Conservation (phyloP, 2,329 filamentous ascomycete species). For the Metarhizium humberi region DNA sequence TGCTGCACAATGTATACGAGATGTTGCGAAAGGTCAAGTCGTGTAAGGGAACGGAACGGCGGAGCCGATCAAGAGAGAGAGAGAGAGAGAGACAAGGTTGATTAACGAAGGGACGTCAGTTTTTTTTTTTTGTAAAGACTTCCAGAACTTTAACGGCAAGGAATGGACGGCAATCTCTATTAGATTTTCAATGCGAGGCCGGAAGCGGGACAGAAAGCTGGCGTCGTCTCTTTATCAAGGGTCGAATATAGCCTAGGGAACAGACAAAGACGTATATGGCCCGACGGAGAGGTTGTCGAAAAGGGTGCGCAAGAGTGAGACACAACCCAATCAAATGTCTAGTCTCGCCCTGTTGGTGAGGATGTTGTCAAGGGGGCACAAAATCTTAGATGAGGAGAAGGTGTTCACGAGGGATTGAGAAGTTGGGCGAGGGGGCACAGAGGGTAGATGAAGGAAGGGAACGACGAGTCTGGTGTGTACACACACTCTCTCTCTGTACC, state of each 20-base stretch:
- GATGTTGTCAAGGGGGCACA: conserved; percentile 22
- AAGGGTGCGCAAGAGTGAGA: conserved; percentile 23
- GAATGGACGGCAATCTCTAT: background rate
- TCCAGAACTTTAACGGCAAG: background rate
- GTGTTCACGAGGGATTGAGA: conserved; percentile 12
- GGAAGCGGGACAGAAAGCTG: conserved; percentile 1
- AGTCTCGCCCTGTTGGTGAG: conserved; percentile 19
- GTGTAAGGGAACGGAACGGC: background rate
- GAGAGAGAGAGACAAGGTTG: background rate
- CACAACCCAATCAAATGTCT: conserved; percentile 20
- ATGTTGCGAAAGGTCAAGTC: background rate
- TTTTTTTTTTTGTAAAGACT: background rate
- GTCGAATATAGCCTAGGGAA: background rate
- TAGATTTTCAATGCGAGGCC: background rate
- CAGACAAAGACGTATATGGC: background rate
- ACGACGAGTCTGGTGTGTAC: conserved; percentile 3
- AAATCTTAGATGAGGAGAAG: conserved; percentile 16
- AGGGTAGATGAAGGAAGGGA: conserved; percentile 27
- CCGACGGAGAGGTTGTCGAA: conserved; percentile 17
- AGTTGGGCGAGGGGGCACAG: conserved; percentile 19
- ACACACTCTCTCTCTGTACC: background rate
- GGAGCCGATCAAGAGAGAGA: background rate
- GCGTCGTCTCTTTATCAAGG: conserved; percentile 6
- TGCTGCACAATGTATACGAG: background rate
- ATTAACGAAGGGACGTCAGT: background rate